A percentile compares a stretch with the other conserved stretches of the same genome.
Evolutionary conservation across 78 protist genomes (phyloP).

Genomic region (Dictyostelium brefeldianum): DNA sequence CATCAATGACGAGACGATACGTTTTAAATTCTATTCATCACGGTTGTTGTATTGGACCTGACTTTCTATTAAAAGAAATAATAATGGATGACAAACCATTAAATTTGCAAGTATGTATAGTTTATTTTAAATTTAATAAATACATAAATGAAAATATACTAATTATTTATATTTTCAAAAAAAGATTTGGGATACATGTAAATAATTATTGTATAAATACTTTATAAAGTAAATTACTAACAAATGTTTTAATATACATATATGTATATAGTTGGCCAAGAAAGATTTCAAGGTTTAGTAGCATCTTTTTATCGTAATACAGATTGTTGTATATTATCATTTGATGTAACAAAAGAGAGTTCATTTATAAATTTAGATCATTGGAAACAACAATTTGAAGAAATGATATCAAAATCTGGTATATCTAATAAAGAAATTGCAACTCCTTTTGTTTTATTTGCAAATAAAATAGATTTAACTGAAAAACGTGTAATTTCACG

Average conservation of each 20-base stretch:
- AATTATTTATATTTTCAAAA: too few species aligned
- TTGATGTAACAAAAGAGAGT: neutral
- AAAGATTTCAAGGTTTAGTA: neutral
- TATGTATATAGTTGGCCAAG: neutral
- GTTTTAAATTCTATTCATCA: neutral
- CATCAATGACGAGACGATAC: too few species aligned
- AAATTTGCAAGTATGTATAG: neutral
- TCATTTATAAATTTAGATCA: neutral
- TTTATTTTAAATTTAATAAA: too few species aligned
- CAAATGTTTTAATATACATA: too few species aligned
- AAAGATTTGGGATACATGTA: too few species aligned
- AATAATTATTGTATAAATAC: too few species aligned
- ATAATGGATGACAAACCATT: too few species aligned
- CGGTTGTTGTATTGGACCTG: neutral
- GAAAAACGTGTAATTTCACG: neutral
- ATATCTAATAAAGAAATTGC: too few species aligned
- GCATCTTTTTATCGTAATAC: neutral
- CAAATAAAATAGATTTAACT: neutral
- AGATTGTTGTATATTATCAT: neutral
- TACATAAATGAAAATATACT: neutral
- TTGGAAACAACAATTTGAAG: neutral
- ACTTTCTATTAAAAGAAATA: neutral
- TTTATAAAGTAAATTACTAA: too few species aligned
- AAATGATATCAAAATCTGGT: too few species aligned
- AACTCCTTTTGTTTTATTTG: neutral